phyloP scores from a whole-genome alignment of 148 eudicot genomes.

The Fallopia convolvulus region DNA sequence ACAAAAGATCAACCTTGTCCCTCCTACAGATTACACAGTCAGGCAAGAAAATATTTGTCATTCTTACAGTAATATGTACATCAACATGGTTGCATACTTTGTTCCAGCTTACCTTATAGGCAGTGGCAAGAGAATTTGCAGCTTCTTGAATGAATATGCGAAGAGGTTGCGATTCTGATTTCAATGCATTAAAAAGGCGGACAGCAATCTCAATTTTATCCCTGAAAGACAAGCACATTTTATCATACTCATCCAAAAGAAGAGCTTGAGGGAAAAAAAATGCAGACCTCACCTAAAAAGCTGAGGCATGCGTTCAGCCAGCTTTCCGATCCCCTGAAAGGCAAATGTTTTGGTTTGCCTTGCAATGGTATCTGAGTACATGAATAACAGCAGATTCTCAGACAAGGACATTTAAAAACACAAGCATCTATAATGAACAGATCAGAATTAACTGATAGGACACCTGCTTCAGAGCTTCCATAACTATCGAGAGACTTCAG shows the following conservation, averaged over 20 bases:
- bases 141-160: constrained; percentile 82
- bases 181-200: constrained; percentile 81
- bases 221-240: constrained; percentile 27
- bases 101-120: constrained; percentile 53
- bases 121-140: constrained; percentile 72
- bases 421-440: constrained; percentile 1
- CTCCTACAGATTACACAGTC: background rate
- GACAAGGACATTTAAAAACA: background rate
- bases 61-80: background rate
- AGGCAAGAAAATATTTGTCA: background rate
- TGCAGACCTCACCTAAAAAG: constrained; percentile 62
- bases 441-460: background rate
- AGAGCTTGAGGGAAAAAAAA: background rate
- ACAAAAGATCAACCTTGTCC: background rate
- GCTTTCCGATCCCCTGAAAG: constrained; percentile 87
- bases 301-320: constrained; percentile 90
- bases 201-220: constrained; percentile 83
- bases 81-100: background rate
- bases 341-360: constrained; percentile 82
- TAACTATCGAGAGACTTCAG: constrained; percentile 69
- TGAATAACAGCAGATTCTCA: background rate
- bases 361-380: constrained; percentile 52
- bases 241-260: background rate
- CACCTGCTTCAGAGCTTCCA: constrained; percentile 65
- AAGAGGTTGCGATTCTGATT: constrained; percentile 60